A percentile compares a stretch with the other conserved stretches of the same genome.
Evolutionary conservation across 2,329 filamentous ascomycete genomes (phyloP).

Genomic region (Zymoseptoria tritici): DNA sequence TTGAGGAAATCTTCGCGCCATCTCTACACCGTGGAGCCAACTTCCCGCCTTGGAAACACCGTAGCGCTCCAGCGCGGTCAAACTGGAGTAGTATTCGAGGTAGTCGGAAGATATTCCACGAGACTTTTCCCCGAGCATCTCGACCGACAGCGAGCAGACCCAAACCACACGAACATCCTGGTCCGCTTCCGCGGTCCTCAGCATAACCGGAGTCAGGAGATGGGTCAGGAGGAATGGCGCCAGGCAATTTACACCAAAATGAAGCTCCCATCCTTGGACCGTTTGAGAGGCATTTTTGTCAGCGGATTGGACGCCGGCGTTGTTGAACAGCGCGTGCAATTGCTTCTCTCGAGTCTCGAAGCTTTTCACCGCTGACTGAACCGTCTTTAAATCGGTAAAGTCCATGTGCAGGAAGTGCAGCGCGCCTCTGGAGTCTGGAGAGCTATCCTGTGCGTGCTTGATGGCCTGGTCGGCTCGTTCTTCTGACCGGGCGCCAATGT

Average conservation of each 20-base stretch:
- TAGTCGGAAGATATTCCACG: background rate
- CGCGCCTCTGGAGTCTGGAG: slow-evolving; percentile 24
- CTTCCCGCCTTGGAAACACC: background rate
- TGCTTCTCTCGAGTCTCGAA: background rate
- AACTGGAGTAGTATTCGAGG: background rate
- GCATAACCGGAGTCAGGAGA: background rate
- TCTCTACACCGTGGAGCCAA: background rate
- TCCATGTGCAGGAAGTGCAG: slow-evolving; percentile 4
- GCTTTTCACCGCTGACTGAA: slow-evolving; percentile 1
- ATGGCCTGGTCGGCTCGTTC: slow-evolving; percentile 39
- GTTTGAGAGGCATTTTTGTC: background rate
- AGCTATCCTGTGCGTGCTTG: slow-evolving; percentile 30
- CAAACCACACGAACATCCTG: background rate
- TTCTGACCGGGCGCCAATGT: slow-evolving; percentile 28
- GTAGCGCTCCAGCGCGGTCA: background rate
- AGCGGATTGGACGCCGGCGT: background rate
- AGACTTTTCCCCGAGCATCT: background rate
- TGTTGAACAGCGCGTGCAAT: background rate
- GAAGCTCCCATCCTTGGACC: background rate
- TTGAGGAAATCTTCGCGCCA: background rate
- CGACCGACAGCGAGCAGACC: background rate
- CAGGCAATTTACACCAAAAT: background rate
- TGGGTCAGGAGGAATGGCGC: background rate
- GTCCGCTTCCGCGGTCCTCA: background rate
- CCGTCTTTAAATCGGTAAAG: slow-evolving; percentile 1